Evolutionary conservation across 345 rosid species (phyloP), one percentile per base, ranked within the genome.

Genomic region (Heritiera fomes): DNA sequence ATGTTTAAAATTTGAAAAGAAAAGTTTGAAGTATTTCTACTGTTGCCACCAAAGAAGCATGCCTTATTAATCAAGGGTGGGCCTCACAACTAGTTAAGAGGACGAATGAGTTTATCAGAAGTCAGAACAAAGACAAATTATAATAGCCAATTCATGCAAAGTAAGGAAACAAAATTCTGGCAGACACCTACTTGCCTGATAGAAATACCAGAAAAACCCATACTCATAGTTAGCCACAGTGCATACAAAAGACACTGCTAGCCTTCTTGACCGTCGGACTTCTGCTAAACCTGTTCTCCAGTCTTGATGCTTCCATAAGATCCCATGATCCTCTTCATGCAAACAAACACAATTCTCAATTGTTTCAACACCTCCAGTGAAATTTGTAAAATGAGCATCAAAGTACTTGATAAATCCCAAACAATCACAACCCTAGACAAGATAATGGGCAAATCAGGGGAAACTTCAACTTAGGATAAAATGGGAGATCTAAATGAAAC

Each of bases 201-300:
- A 91, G 60, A 91, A 91, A 75, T 91, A 89, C 92, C 94, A 89
- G 85, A 84, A 91, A 83, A 91, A 89, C 63, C 89, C 94, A 75
- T 91, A 89, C 77, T 91, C 92, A 30, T 90, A 91, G 79, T 91
- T 91, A 23, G 96, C 96, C 58, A 91, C 89, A 1, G 94, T 91
- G 73, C 96, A 91, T 64, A 90, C 70, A 79, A 87, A 90, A n/a
- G 94, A 91, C 69, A 90, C 90, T 0, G 89, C 78, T 13, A 91
- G 83, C 79, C 89, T 84, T 81, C 93, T 89, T 40, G 93, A 90
- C 71, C 93, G 77, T 28, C 93, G 86, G 64, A 89, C 96, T 88
- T 91, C 93, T 68, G 91, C 91, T 75, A 91, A 87, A 46, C 92
- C 96, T 4, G 93, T 89, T 82, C 96, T 90, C 93, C 93, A 91